Conservation (phyloP, 2,329 filamentous ascomycete species). For the Pseudogymnoascus destructans region DNA sequence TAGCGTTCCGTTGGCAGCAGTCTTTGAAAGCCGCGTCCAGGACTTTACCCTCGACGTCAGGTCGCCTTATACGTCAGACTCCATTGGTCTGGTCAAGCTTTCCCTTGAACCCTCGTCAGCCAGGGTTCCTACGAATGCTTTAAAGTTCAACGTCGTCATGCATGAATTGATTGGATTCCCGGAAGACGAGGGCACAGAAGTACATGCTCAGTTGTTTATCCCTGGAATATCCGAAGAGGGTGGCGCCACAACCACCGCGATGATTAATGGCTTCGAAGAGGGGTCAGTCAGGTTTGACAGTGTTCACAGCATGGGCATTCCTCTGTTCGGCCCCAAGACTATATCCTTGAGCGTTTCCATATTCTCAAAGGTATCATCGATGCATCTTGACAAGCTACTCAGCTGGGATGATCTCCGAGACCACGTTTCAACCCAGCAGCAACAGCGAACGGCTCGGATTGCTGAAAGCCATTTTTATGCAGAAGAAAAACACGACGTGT, state of each 20-base stretch:
- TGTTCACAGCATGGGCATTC: conserved; percentile 94
- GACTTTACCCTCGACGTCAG: conserved; percentile 85
- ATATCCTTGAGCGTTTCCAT: conserved; percentile 75
- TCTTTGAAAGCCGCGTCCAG: conserved; percentile 89
- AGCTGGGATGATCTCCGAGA: conserved; percentile 99
- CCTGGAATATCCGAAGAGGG: conserved; percentile 81
- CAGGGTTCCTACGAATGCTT: conserved; percentile 75
- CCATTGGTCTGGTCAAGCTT: conserved; percentile 79
- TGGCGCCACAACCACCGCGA: conserved; percentile 86
- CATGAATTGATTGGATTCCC: conserved; percentile 90
- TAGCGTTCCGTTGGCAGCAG: conserved; percentile 80
- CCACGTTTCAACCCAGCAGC: conserved; percentile 45
- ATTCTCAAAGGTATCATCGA: conserved; percentile 78
- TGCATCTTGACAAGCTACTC: conserved; percentile 92
- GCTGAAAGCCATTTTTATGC: conserved; percentile 86
- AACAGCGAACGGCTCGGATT: conserved; percentile 48
- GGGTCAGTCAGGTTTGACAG: conserved; percentile 88
- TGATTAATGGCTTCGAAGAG: conserved; percentile 90
- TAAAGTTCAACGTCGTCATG: conserved; percentile 99
- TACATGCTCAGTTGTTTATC: conserved; percentile 94
- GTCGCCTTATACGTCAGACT: conserved; percentile 83
- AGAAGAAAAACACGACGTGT: conserved; percentile 87
- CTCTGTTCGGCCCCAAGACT: conserved; percentile 60
- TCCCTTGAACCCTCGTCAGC: conserved; percentile 89
- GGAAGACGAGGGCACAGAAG: conserved; percentile 86